phyloP scores from a whole-genome alignment of 805 yeast species.

The Zygosaccharomyces siamensis region DNA sequence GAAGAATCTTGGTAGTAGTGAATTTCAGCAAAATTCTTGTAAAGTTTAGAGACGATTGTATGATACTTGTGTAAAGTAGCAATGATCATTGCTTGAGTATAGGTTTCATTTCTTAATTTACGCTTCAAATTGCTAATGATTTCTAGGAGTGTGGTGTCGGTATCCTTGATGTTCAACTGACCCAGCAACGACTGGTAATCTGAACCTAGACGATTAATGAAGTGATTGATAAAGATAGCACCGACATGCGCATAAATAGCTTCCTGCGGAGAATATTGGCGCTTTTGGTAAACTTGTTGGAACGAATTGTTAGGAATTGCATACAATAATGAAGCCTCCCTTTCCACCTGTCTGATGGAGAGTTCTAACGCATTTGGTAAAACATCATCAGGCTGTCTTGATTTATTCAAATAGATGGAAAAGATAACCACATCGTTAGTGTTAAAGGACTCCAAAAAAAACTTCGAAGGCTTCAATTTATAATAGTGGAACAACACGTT shows the following conservation, averaged over 20 bases:
- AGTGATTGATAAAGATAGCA: slow-evolving; percentile 87
- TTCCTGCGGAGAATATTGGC: slow-evolving; percentile 87
- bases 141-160: slow-evolving; percentile 61
- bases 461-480: slow-evolving; percentile 76
- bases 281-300: slow-evolving; percentile 62
- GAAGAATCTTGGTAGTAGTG: slow-evolving; percentile 64
- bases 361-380: slow-evolving; percentile 43
- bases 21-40: slow-evolving; percentile 84
- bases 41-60: slow-evolving; percentile 72
- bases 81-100: slow-evolving; percentile 75
- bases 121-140: slow-evolving; percentile 75
- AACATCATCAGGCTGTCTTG: slow-evolving; percentile 42
- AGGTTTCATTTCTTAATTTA: slow-evolving; percentile 88
- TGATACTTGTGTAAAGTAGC: slow-evolving; percentile 69
- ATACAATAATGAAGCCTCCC: slow-evolving; percentile 88
- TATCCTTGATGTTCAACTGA: slow-evolving; percentile 57
- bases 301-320: slow-evolving; percentile 86
- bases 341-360: slow-evolving; percentile 82
- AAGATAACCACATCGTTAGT: slow-evolving; percentile 81
- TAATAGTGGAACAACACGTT: slow-evolving; percentile 85
- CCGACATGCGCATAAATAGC: slow-evolving; percentile 92
- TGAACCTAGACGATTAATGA: slow-evolving; percentile 87
- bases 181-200: slow-evolving; percentile 70
- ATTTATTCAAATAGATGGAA: slow-evolving; percentile 76
- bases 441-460: slow-evolving; percentile 84